Conservation (phyloP, 371 early-diverging fungal genomes). For the Coemansia sp. region DNA sequence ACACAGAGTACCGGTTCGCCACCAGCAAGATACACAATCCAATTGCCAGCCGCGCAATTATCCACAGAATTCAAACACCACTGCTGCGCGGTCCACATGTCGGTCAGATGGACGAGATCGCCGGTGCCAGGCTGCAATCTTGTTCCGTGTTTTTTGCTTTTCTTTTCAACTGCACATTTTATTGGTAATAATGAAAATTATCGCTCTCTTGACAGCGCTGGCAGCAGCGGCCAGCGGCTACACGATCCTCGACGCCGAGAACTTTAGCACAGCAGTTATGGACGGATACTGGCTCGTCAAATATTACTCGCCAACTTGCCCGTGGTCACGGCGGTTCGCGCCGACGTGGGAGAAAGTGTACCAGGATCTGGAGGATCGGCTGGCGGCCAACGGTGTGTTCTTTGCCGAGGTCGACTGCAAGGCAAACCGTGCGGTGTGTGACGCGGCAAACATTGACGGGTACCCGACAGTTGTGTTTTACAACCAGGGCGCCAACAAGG, state of each 20-base stretch:
- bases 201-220: slow-evolving; percentile 17
- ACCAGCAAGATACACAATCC: no score
- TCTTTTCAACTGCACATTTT: neutral
- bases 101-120: no score
- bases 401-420: slow-evolving; percentile 81
- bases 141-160: neutral
- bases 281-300: slow-evolving; percentile 52
- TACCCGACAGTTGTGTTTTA: slow-evolving; percentile 70
- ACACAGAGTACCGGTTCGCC: no score
- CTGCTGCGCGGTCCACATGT: no score
- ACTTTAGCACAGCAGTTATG: slow-evolving; percentile 34
- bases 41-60: no score
- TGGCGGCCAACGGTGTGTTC: slow-evolving; percentile 57
- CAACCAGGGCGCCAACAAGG: slow-evolving; percentile 59
- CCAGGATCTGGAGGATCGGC: slow-evolving; percentile 25
- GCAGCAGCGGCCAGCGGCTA: slow-evolving; percentile 43
- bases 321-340: slow-evolving; percentile 49
- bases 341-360: slow-evolving; percentile 50
- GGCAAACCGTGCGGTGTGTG: slow-evolving; percentile 65
- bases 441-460: slow-evolving; percentile 55
- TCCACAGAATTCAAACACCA: no score
- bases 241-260: slow-evolving; percentile 37
- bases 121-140: neutral
- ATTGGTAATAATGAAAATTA: slow-evolving; percentile 23
- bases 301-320: slow-evolving; percentile 52